These are phyloP conservation scores for Hortaea sp. DNA, from an alignment of 2,329 filamentous ascomycete species.

Conservation along the genomic window DNA sequence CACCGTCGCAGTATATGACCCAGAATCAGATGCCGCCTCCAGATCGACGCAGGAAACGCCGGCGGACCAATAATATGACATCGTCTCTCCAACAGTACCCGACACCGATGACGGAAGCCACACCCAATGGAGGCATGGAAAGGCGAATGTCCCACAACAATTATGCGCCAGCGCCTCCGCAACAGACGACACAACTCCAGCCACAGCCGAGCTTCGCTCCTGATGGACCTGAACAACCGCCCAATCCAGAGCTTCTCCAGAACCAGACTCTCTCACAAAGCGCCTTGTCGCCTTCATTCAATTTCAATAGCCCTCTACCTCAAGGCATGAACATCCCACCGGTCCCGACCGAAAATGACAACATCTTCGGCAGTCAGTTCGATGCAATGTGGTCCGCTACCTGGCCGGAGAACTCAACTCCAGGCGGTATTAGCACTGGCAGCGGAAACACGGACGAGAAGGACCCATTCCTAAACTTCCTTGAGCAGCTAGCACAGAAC, in stretches of 20 bases:
- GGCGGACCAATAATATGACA: slow-evolving; percentile 12
- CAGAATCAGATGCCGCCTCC: slow-evolving; percentile 9
- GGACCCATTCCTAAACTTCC: slow-evolving; percentile 67
- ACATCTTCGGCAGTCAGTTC: neutral
- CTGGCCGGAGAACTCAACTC: slow-evolving; percentile 31
- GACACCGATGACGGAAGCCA: slow-evolving; percentile 7
- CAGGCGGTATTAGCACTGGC: slow-evolving; percentile 33
- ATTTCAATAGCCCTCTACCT: slow-evolving; percentile 17
- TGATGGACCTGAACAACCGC: neutral
- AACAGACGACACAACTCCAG: neutral
- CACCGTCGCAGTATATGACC: slow-evolving; percentile 11
- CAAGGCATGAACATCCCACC: slow-evolving; percentile 3
- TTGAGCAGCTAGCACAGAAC: slow-evolving; percentile 76
- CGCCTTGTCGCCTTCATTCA: slow-evolving; percentile 34
- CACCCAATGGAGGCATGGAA: slow-evolving; percentile 2
- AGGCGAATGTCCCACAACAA: neutral
- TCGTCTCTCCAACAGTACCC: slow-evolving; percentile 10
- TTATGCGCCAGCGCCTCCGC: neutral
- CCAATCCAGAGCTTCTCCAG: slow-evolving; percentile 4
- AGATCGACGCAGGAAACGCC: slow-evolving; percentile 8
- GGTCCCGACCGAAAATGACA: slow-evolving; percentile 4
- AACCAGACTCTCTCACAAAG: slow-evolving; percentile 21
- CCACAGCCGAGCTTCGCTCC: neutral
- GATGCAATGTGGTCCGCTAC: slow-evolving; percentile 15
- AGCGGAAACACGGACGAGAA: slow-evolving; percentile 41